Evolutionary conservation across 768 basidiomycete species (phyloP), one percentile per base, ranked within the genome.

Genomic region (Mrakia blollopis): DNA sequence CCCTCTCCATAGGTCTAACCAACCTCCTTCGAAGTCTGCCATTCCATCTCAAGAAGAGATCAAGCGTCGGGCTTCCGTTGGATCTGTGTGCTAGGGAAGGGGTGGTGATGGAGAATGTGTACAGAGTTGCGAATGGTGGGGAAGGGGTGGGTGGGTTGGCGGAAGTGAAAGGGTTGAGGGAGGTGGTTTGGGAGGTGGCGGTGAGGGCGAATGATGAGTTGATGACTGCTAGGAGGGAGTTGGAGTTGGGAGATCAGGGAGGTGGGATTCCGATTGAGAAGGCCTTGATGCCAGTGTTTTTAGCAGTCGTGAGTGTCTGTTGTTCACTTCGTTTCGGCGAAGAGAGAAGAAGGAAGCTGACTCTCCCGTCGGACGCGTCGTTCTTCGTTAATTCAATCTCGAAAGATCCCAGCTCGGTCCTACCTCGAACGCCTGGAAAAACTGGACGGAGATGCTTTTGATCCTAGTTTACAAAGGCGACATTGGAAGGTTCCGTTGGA

Each of bases 151-250:
- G 76, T 84, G 85, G 39, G 63, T 84, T 14, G 23, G 8, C n/a
- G 2, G 25, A 28, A 57, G 23, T 57, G 57, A 89, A 87, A 67
- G 91, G 88, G 2, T 85, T 94, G 23, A 88, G 88, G 69, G 90
- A 92, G 77, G 92, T 92, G 0, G 90, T 92, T 39, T 94, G 88
- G 81, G 91, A 93, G 80, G 89, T 93, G 83, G 92, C 93, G 47
- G 89, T 89, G 13, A 82, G 90, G 32, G 92, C 91, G 39, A 91
- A 92, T 83, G 91, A 93, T 83, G 89, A 94, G 82, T 82, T 94
- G 79, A 83, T 88, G 76, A 91, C 91, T 3, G 91, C 92, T 25
- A 88, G 91, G 25, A 86, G 88, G 72, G 89, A 90, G 88, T 87
- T 91, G 80, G 86, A 52, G 23, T 8, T 32, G 1, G 35, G 60